A percentile compares a stretch with the other conserved stretches of the same genome.
These are phyloP conservation scores for Phytophthora niederhauseri DNA, from an alignment of 352 stramenopile species.

Conservation along the genomic window DNA sequence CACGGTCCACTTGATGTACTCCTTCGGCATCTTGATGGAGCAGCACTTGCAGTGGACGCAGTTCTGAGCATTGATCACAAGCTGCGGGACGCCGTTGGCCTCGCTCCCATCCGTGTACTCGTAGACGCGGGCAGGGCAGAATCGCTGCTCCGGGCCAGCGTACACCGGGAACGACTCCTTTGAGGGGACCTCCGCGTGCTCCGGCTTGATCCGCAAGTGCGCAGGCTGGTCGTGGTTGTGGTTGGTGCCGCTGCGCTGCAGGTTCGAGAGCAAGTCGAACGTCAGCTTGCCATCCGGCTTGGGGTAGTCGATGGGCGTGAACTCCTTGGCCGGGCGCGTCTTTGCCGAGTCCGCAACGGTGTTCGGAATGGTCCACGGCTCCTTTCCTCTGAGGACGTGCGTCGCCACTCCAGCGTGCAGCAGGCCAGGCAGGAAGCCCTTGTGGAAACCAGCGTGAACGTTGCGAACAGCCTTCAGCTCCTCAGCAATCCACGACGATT, in stretches of 20 bases:
- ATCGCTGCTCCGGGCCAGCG: constrained; percentile 96
- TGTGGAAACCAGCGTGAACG: constrained; percentile 97
- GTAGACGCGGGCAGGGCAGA: constrained; percentile 98
- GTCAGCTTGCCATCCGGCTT: constrained; percentile 97
- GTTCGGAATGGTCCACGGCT: constrained; percentile 96
- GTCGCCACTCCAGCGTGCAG: constrained; percentile 94
- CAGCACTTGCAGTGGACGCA: constrained; percentile 99
- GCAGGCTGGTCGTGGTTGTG: constrained; percentile 98
- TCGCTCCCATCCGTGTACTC: constrained; percentile 97
- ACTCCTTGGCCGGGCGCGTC: constrained; percentile 92
- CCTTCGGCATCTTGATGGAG: constrained; percentile 99
- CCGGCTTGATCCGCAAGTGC: constrained; percentile 96
- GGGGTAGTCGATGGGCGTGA: constrained; percentile 95
- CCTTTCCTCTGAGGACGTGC: constrained; percentile 94
- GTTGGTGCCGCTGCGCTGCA: constrained; percentile 97
- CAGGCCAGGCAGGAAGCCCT: constrained; percentile 93
- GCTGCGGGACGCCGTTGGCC: constrained; percentile 84
- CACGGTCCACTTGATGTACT: constrained; percentile 99
- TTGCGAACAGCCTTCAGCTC: constrained; percentile 99
- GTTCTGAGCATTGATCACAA: constrained; percentile 99
- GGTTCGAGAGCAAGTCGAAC: constrained; percentile 99
- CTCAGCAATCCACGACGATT: constrained; percentile 96
- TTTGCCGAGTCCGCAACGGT: constrained; percentile 91
- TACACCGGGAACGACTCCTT: constrained; percentile 93
- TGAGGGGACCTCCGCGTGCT: constrained; percentile 87